Base-by-base conservation (phyloP, 768 basidiomycete species). In the Rhodotorula paludigena region DNA sequence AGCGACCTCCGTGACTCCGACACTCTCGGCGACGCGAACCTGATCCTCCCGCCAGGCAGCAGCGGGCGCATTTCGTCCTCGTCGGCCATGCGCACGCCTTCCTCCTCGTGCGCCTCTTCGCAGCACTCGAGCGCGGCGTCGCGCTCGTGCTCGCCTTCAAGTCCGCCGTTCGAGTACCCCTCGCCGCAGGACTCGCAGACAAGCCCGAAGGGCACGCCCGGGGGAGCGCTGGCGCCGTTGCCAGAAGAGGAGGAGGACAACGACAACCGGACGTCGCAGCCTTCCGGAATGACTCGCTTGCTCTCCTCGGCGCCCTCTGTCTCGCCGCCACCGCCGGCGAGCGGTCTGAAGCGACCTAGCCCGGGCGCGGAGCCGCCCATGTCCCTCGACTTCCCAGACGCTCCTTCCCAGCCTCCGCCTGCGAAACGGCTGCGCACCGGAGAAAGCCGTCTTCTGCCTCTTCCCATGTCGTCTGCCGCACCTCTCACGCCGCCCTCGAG, bases 1-100 rank as follows among this genome's bases (percentile, higher is more conserved):
- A 90, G 90, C n/a, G 92, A 96, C 79, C 80, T 97, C 5, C 94
- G 91, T 89, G 90, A 89, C 0, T 83, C 82, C 51, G 90, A 92
- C 73, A 88, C 85, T 21, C 85, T 83, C 71, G 83, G 86, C 38
- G 90, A 94, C 76, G 87, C 88, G 81, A 94, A 94, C 77, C 84
- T 94, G 23, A 90, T 96, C 49, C 81, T 90, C 30, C 90, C 92
- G 76, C 90, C 92, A 11, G 12, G 5, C 41, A 11, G 18, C 39
- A 28, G 10, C 28, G 2, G 1, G 0, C 88, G 88, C 1, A 85
- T n/a, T n/a, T n/a, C n/a, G n/a, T n/a, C n/a, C n/a, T n/a, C n/a
- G n/a, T n/a, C 90, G 0, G 61, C 64, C 33, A n/a, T 51, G 28
- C 7, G 30, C 49, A 18, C 51, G n/a, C n/a, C n/a, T n/a, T n/a